These are phyloP conservation scores for Cicer bijugum DNA, from an alignment of 306 rosid genomes.

Conservation along the genomic window DNA sequence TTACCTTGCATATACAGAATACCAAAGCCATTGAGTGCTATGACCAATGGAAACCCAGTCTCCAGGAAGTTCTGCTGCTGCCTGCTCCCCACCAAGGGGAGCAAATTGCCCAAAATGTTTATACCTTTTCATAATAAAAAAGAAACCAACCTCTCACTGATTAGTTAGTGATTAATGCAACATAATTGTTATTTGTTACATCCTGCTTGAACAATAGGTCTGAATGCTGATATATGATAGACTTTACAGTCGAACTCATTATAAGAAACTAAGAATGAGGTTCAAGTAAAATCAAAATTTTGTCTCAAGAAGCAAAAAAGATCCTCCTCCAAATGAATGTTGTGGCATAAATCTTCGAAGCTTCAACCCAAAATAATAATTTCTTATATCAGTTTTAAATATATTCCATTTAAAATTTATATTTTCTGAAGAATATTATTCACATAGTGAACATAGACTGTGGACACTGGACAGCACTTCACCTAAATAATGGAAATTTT, in stretches of 20 bases:
- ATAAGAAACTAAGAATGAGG: background rate
- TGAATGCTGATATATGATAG: background rate
- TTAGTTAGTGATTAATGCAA: slow-evolving; percentile 30
- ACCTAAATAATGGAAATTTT: slow-evolving; percentile 30
- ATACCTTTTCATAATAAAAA: slow-evolving; percentile 62
- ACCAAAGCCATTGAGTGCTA: slow-evolving; percentile 99
- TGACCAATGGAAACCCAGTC: slow-evolving; percentile 97
- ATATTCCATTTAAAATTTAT: slow-evolving; percentile 9
- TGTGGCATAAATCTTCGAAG: background rate
- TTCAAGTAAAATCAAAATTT: slow-evolving; percentile 20
- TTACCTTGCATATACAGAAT: slow-evolving; percentile 97
- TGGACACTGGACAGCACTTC: background rate
- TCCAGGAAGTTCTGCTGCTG: slow-evolving; percentile 98
- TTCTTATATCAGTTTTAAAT: background rate
- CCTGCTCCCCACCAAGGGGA: slow-evolving; percentile 86
- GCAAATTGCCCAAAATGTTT: slow-evolving; percentile 96
- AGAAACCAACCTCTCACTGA: slow-evolving; percentile 29
- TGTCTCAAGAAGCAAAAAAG: slow-evolving; percentile 1
- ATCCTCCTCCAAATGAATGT: background rate
- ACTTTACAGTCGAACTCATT: slow-evolving; percentile 20
- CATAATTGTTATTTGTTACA: background rate
- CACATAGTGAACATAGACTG: background rate
- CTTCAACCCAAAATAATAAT: slow-evolving; percentile 4
- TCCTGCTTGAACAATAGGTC: slow-evolving; percentile 8
- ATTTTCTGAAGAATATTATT: slow-evolving; percentile 31